Base-by-base conservation (phyloP, 305 asterid species). In the Striga hermonthica region DNA sequence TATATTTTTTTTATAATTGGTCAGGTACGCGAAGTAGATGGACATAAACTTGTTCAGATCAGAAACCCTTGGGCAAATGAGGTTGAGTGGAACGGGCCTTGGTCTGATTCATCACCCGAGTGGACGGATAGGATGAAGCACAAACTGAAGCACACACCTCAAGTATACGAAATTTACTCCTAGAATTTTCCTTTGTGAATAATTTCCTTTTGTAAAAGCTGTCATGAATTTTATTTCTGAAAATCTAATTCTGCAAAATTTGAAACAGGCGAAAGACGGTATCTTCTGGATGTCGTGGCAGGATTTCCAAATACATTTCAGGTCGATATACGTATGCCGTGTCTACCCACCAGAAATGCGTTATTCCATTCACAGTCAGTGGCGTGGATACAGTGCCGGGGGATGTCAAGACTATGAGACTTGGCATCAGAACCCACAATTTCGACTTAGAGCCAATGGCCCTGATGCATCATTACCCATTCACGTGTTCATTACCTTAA, bases 241-340 rank as follows among this genome's bases (percentile, higher is more conserved):
- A 48, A 48, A 12, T 48, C 54, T 48, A n/a, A 48, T 12, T 6
- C 11, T 6, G 57, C 57, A 16, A 15, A 7, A n/a, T 48, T 54
- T 15, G 66, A 31, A 78, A 72, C 87, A 94, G 97, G 97, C 96
- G 36, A 88, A 86, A 66, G 96, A 94, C 50, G 97, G 99, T 47
- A 94, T 94, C 74, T 94, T 94, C 77, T 94, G 97, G 97, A 90
- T 94, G 99, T 94, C 97, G 44, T 94, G 99, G 99, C 99, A 94
- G 85, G 99, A 94, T 79, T 94, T 94, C 64, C 99, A 90, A 75
- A 88, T 94, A 66, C 99, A 94, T 72, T 94, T 94, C 81, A 81
- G 97, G 72, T 94, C 99, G 43, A 94, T 94, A 78, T 94, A 94
- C 54, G 90, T 94, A 11, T 94, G 99, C 58, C 99, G 99, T 59